These are phyloP conservation scores for Capsella rubella DNA, from an alignment of 441 rosid species.

Conservation along the genomic window DNA sequence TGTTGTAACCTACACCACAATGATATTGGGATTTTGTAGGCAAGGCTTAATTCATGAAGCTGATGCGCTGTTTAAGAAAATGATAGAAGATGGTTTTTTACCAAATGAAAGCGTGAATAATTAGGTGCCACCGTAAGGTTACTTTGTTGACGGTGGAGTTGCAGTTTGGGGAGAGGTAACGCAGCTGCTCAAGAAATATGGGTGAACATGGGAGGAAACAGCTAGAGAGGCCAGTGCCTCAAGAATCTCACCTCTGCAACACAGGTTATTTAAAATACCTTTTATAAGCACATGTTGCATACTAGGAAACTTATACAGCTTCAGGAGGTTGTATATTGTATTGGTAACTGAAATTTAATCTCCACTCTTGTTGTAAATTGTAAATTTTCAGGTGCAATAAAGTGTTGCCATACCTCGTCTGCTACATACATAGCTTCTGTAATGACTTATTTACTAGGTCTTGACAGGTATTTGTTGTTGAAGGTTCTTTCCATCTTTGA, in stretches of 20 bases:
- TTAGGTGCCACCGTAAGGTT: conserved; percentile 9
- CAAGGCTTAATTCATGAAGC: conserved; percentile 40
- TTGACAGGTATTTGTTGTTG: conserved; percentile 58
- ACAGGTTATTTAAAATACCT: conserved; percentile 10
- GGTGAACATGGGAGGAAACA: neutral
- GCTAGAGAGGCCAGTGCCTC: neutral
- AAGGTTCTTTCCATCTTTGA: neutral
- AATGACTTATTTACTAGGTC: conserved; percentile 75
- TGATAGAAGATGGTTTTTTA: conserved; percentile 46
- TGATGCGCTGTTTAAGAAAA: conserved; percentile 47
- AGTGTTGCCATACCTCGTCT: conserved; percentile 54
- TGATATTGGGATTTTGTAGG: conserved; percentile 45
- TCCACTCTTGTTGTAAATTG: conserved; percentile 9
- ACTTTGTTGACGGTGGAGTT: conserved; percentile 2
- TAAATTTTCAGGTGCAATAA: conserved; percentile 26
- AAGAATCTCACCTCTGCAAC: conserved; percentile 1
- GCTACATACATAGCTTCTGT: conserved; percentile 76
- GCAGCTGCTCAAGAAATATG: neutral
- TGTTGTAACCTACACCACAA: conserved; percentile 41
- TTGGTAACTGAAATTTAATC: neutral
- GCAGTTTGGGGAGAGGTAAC: neutral
- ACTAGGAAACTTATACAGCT: conserved; percentile 17
- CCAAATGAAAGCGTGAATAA: conserved; percentile 36
- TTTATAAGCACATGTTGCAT: neutral
- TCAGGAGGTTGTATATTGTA: neutral